Percentiles rank a stretch among this genome's conserved stretches.
Evolutionary conservation across 176 grass and related monocot genomes (phyloP).

Genomic region (Triticum timopheevii): DNA sequence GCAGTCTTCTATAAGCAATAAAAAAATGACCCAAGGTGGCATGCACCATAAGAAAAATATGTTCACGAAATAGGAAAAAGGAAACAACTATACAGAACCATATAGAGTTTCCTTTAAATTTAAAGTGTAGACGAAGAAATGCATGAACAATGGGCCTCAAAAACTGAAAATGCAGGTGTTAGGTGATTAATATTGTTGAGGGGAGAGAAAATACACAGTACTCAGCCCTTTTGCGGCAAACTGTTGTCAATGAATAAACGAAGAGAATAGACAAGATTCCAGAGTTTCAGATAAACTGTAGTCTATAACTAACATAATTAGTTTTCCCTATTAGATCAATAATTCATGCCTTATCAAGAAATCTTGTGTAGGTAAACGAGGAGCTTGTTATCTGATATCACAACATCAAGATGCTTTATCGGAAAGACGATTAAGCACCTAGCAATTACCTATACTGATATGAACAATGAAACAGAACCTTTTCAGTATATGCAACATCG

Average conservation of each 20-base stretch:
- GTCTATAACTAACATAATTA: background rate
- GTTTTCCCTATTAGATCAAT: background rate
- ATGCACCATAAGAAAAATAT: background rate
- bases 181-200: slow-evolving; percentile 15
- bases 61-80: background rate
- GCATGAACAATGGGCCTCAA: background rate
- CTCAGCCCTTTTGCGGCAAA: background rate
- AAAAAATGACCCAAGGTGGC: slow-evolving; percentile 3
- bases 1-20: slow-evolving; percentile 20
- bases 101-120: background rate
- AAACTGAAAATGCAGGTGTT: background rate
- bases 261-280: background rate
- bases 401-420: background rate
- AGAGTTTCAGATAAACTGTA: background rate
- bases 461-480: background rate
- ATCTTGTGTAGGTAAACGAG: slow-evolving; percentile 15
- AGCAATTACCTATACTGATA: slow-evolving; percentile 1
- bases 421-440: background rate
- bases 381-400: background rate
- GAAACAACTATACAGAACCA: slow-evolving; percentile 7
- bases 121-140: background rate
- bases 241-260: background rate
- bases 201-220: background rate
- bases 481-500: background rate
- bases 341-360: background rate